These are phyloP conservation scores for Halenospora varia DNA, from an alignment of 495 filamentous ascomycete species.

Conservation along the genomic window DNA sequence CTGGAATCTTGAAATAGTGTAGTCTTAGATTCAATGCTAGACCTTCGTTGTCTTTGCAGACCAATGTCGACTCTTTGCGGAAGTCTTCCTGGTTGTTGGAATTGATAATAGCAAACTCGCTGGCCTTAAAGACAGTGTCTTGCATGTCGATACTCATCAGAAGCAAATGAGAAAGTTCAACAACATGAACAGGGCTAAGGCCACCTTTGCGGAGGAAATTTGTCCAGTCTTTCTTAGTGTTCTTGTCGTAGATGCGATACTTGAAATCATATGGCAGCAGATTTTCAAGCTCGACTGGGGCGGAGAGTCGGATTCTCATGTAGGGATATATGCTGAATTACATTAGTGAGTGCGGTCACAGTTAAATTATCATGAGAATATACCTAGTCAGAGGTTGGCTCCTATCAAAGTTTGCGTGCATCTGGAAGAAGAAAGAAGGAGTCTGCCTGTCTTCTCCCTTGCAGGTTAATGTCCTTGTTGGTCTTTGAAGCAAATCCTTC, in stretches of 20 bases:
- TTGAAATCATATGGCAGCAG: conserved; percentile 97
- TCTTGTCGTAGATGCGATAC: conserved; percentile 96
- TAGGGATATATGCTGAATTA: conserved; percentile 75
- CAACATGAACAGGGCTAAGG: conserved; percentile 93
- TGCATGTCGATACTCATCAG: conserved; percentile 93
- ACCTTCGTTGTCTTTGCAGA: conserved; percentile 77
- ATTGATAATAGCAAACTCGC: conserved; percentile 96
- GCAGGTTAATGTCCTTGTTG: conserved; percentile 82
- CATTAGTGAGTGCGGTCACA: conserved; percentile 36
- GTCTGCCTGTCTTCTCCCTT: conserved; percentile 74
- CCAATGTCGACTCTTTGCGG: conserved; percentile 71
- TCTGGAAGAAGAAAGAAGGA: conserved; percentile 93
- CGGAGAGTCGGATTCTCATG: conserved; percentile 86
- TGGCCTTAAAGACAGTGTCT: conserved; percentile 89
- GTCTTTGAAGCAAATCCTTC: conserved; percentile 81
- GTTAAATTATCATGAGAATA: conserved; percentile 63
- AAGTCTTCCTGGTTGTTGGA: conserved; percentile 85
- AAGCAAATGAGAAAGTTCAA: conserved; percentile 89
- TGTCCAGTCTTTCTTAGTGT: conserved; percentile 96
- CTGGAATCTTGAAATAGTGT: conserved; percentile 88
- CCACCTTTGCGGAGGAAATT: conserved; percentile 96
- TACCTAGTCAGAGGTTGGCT: conserved; percentile 71
- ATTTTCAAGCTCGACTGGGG: conserved; percentile 92
- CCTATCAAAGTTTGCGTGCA: conserved; percentile 77
- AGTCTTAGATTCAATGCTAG: conserved; percentile 76